Evolutionary conservation across 306 rosid genomes (phyloP).

Genomic region (Prunus kanzakura): DNA sequence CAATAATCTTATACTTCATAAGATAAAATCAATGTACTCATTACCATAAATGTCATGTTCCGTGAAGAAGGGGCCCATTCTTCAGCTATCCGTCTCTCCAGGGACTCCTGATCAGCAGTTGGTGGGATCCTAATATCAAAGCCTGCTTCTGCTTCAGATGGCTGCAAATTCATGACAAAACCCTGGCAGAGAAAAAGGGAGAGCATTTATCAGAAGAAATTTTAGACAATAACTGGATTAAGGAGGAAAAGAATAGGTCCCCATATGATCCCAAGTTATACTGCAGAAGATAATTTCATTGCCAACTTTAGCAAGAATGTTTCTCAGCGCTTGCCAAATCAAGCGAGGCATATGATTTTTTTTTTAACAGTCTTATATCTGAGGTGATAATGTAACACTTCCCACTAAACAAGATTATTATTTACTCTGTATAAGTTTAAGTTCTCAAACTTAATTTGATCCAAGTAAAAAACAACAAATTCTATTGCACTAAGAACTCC

Average conservation of each 20-base stretch:
- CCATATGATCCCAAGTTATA: neutral
- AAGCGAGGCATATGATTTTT: neutral
- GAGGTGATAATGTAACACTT: neutral
- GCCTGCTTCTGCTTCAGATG: slow-evolving; percentile 99
- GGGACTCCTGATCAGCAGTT: slow-evolving; percentile 38
- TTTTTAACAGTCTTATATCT: neutral
- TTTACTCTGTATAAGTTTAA: neutral
- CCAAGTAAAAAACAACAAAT: neutral
- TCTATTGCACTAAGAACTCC: neutral
- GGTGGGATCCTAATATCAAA: slow-evolving; percentile 91
- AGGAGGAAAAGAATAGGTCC: neutral
- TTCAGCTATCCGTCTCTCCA: slow-evolving; percentile 34
- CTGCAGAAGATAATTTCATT: neutral
- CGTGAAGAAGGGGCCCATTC: slow-evolving; percentile 43
- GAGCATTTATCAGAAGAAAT: slow-evolving; percentile 3
- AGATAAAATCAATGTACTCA: neutral
- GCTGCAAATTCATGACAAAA: slow-evolving; percentile 97
- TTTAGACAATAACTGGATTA: neutral
- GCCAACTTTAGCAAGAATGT: neutral
- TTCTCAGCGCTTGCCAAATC: neutral
- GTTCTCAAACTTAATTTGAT: neutral
- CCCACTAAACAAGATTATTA: neutral
- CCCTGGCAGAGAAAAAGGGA: slow-evolving; percentile 53
- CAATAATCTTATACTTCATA: neutral
- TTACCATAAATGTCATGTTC: slow-evolving; percentile 82